A percentile compares a stretch with the other conserved stretches of the same genome.
Conservation (phyloP, 1,284 basidiomycete genomes). For the Melampsora abietis-canadensis region DNA sequence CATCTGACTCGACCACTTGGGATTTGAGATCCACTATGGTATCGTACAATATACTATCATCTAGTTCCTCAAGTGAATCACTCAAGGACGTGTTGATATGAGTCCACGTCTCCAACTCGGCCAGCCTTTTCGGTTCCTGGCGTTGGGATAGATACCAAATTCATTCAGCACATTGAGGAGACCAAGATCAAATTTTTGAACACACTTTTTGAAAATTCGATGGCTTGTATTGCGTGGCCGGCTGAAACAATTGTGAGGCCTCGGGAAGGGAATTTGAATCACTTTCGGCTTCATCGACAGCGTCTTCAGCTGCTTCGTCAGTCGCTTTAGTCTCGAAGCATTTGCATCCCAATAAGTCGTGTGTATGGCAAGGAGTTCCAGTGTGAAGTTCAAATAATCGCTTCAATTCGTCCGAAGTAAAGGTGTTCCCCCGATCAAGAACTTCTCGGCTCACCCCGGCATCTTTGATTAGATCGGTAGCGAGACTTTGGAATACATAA, state of each 20-base stretch:
- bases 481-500: slow-evolving; percentile 25
- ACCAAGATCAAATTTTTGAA: no score
- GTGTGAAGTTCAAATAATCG: slow-evolving; percentile 86
- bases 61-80: slow-evolving; percentile 29
- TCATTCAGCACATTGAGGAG: not conserved
- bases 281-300: slow-evolving; percentile 29
- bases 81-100: slow-evolving; percentile 21
- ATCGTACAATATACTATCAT: slow-evolving; percentile 22
- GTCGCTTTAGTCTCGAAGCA: slow-evolving; percentile 49
- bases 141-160: not conserved
- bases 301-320: not conserved
- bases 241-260: slow-evolving; percentile 25
- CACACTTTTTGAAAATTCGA: slow-evolving; percentile 5
- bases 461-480: slow-evolving; percentile 30
- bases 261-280: slow-evolving; percentile 42
- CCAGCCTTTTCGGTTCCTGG: slow-evolving; percentile 23
- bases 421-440: slow-evolving; percentile 42
- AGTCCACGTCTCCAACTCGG: slow-evolving; percentile 34
- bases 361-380: slow-evolving; percentile 81
- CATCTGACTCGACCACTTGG: not conserved
- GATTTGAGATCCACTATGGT: slow-evolving; percentile 25
- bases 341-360: slow-evolving; percentile 59
- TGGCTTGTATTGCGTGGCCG: slow-evolving; percentile 17
- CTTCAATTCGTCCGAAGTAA: slow-evolving; percentile 53
- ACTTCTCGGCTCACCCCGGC: slow-evolving; percentile 13